Evolutionary conservation across 441 rosid species (phyloP), one percentile per base, ranked within the genome.

Genomic region (Brassica hybrid): DNA sequence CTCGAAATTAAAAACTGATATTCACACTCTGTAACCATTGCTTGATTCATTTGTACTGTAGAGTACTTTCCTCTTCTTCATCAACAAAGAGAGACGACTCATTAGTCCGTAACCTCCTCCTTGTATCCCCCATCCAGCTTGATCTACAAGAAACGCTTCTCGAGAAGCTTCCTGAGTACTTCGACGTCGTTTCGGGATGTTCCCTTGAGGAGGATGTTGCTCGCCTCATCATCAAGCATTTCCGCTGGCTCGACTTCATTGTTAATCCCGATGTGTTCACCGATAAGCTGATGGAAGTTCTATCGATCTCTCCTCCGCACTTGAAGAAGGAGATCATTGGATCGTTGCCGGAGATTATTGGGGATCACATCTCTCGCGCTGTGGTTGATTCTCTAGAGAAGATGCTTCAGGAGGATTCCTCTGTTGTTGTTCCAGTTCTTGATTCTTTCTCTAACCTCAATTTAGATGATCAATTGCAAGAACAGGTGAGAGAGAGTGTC

Each of bases 311-410:
- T 69, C 98, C 97, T 32, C 27, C 76, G 41, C 85, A 88, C 64
- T 85, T 90, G 65, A 93, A 90, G 86, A 89, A 87, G 61, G 98
- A 93, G 87, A 89, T 93, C 12, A 88, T 91, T 58, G 98, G 98
- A 56, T 93, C 98, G 0, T 85, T 93, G 83, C 97, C 98, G 2
- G 97, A 93, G 88, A 91, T 93, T 72, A 84, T 93, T 7, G 95
- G 93, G 18, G 94, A 88, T 82, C 90, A 85, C 25, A 88, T 81
- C 76, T 82, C 80, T 70, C 85, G 75, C 56, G 68, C 75, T 62
- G 88, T 93, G 62, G 81, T 93, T 65, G 88, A 89, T 81, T 89
- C 91, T 71, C 86, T 93, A 4, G 93, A 87, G 70, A 84, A 88
- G 71, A 83, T 91, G 94, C 93, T 93, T 43, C 89, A 76, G 61